Conservation (phyloP, 2,329 filamentous ascomycete species). For the Ophiosphaerella narmari region DNA sequence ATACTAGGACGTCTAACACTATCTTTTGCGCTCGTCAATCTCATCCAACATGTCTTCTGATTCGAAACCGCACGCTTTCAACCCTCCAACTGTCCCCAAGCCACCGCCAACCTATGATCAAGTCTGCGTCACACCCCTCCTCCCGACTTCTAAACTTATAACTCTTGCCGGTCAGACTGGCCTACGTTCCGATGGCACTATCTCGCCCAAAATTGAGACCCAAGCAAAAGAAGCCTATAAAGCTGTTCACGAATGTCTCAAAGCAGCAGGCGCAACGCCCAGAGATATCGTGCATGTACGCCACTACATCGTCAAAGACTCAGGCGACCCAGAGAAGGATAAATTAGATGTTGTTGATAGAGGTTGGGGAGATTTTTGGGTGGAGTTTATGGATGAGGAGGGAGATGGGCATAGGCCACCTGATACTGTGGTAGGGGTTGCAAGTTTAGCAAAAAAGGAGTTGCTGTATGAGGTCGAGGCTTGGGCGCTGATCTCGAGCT, state of each 20-base stretch:
- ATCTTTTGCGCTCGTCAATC: not conserved
- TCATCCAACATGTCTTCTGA: constrained; percentile 15
- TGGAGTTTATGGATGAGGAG: constrained; percentile 42
- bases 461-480: constrained; percentile 43
- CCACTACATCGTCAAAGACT: constrained; percentile 44
- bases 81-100: constrained; percentile 29
- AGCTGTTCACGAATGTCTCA: constrained; percentile 30
- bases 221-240: constrained; percentile 39
- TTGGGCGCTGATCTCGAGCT: constrained; percentile 29
- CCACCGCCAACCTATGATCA: constrained; percentile 40
- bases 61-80: constrained; percentile 35
- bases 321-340: constrained; percentile 30
- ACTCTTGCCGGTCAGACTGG: constrained; percentile 42
- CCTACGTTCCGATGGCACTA: constrained; percentile 12
- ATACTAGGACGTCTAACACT: not conserved
- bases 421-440: constrained; percentile 45
- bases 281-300: constrained; percentile 42
- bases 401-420: constrained; percentile 41
- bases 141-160: constrained; percentile 34
- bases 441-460: constrained; percentile 35
- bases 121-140: constrained; percentile 35
- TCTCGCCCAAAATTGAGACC: constrained; percentile 20
- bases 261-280: constrained; percentile 38
- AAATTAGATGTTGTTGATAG: constrained; percentile 29
- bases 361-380: constrained; percentile 42